These are phyloP conservation scores for Simplicillium aogashimaense DNA, from an alignment of 2,329 filamentous ascomycete genomes.

Conservation along the genomic window DNA sequence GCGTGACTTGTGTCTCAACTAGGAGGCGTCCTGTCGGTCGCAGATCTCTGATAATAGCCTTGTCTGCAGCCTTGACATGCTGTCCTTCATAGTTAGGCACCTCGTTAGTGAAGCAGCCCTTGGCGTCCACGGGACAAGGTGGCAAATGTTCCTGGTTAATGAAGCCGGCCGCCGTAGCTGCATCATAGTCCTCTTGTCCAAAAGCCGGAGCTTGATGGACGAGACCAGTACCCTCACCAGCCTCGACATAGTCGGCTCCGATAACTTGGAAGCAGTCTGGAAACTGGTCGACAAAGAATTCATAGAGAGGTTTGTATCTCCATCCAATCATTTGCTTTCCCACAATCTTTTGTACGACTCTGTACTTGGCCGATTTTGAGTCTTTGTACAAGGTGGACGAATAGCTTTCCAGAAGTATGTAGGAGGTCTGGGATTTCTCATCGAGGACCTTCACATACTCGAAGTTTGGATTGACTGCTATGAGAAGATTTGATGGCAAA, in stretches of 20 bases:
- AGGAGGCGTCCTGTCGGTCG: constrained; percentile 12
- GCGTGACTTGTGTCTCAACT: constrained; percentile 12
- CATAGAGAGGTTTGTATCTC: constrained; percentile 63
- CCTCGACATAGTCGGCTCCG: constrained; percentile 61
- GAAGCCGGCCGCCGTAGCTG: constrained; percentile 53
- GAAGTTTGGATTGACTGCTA: constrained; percentile 66
- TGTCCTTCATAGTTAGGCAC: constrained; percentile 14
- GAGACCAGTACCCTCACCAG: constrained; percentile 64
- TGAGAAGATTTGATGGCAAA: constrained; percentile 63
- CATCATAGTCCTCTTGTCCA: constrained; percentile 68
- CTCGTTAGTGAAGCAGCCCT: constrained; percentile 15
- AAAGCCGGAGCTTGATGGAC: constrained; percentile 68
- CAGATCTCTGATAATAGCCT: constrained; percentile 15
- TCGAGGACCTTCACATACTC: constrained; percentile 70
- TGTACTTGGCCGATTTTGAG: constrained; percentile 67
- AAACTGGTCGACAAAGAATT: constrained; percentile 63
- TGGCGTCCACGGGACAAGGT: constrained; percentile 61
- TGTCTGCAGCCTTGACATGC: constrained; percentile 16
- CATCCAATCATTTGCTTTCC: constrained; percentile 61
- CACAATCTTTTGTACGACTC: constrained; percentile 55
- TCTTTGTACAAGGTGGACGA: constrained; percentile 66
- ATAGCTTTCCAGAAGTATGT: constrained; percentile 57
- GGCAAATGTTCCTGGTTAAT: constrained; percentile 53
- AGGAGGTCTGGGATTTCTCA: constrained; percentile 54
- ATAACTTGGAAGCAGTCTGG: constrained; percentile 60